Percentiles rank a stretch among this genome's conserved stretches.
Conservation (phyloP, 208 protist species). For the Acanthamoeba divionensis region DNA sequence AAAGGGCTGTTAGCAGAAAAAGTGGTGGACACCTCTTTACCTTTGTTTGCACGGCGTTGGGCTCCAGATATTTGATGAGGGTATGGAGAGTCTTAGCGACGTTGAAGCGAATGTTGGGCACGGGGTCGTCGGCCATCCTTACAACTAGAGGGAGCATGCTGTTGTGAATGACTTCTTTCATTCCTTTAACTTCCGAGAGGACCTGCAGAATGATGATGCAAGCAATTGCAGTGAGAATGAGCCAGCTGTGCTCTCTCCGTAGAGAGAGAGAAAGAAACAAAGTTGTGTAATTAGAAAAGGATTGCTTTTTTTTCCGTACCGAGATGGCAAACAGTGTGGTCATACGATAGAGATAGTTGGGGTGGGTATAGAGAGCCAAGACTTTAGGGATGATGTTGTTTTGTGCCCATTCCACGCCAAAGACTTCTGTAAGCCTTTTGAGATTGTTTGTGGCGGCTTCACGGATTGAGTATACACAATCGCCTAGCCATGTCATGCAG, state of each 20-base stretch:
- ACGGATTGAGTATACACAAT: slow-evolving; percentile 85
- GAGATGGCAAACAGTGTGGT: slow-evolving; percentile 83
- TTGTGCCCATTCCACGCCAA: slow-evolving; percentile 84
- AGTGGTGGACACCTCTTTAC: slow-evolving; percentile 64
- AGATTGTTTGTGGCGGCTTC: slow-evolving; percentile 84
- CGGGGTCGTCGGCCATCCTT: slow-evolving; percentile 76
- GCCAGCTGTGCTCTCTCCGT: too few species aligned
- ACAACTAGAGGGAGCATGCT: slow-evolving; percentile 77
- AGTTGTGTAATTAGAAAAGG: neutral
- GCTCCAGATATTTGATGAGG: slow-evolving; percentile 63
- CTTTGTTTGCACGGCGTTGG: slow-evolving; percentile 18
- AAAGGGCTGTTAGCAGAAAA: neutral
- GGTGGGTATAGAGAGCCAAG: slow-evolving; percentile 72
- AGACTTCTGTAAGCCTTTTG: slow-evolving; percentile 79
- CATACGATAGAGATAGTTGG: slow-evolving; percentile 88
- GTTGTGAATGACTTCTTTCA: slow-evolving; percentile 59
- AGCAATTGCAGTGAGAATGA: neutral
- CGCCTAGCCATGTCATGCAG: slow-evolving; percentile 85
- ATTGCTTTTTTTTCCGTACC: slow-evolving; percentile 63
- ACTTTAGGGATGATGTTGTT: slow-evolving; percentile 82
- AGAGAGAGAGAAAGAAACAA: neutral
- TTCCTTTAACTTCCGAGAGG: slow-evolving; percentile 46
- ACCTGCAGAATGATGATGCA: neutral
- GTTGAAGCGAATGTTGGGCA: slow-evolving; percentile 89
- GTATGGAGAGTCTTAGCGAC: slow-evolving; percentile 80